Conservation (phyloP, 495 filamentous ascomycete species). For the Trichocladium antarcticum region DNA sequence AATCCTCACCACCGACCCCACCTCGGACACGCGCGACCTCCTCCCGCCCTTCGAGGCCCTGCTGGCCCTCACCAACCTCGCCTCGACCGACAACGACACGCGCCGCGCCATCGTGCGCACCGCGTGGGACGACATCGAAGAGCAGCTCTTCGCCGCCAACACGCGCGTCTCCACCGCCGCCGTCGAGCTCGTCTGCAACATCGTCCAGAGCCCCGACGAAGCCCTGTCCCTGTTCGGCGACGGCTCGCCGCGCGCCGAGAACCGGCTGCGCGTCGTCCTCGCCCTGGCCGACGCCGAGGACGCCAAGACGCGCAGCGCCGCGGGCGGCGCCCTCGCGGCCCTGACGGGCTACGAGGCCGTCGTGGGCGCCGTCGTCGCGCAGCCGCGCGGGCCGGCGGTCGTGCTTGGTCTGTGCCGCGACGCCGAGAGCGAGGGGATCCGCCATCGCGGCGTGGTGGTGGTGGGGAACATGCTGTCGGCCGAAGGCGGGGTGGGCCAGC, state of each 20-base stretch:
- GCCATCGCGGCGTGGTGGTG: slow-evolving; percentile 69
- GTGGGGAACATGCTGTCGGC: slow-evolving; percentile 50
- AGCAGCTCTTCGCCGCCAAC: slow-evolving; percentile 68
- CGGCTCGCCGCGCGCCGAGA: slow-evolving; percentile 55
- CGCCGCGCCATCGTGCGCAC: slow-evolving; percentile 59
- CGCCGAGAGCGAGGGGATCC: slow-evolving; percentile 61
- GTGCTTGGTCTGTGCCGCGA: slow-evolving; percentile 66
- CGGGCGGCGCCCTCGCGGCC: slow-evolving; percentile 79
- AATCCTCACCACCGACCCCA: slow-evolving; percentile 50
- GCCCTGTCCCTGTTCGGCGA: slow-evolving; percentile 55
- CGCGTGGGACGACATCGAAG: slow-evolving; percentile 64
- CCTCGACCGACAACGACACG: slow-evolving; percentile 61
- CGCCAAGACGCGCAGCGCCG: slow-evolving; percentile 62
- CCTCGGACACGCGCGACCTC: slow-evolving; percentile 62
- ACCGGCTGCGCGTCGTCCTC: slow-evolving; percentile 69
- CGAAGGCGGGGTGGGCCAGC: slow-evolving; percentile 41
- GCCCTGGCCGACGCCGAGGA: slow-evolving; percentile 83
- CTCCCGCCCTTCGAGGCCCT: slow-evolving; percentile 82
- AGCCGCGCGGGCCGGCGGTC: slow-evolving; percentile 56
- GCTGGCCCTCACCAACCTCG: slow-evolving; percentile 87
- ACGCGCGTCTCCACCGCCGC: slow-evolving; percentile 68
- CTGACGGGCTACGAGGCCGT: slow-evolving; percentile 65
- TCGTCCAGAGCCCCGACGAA: slow-evolving; percentile 59
- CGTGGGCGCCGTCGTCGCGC: slow-evolving; percentile 54
- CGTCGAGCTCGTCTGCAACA: slow-evolving; percentile 83